These are phyloP conservation scores for Clarireedia paspali DNA, from an alignment of 2,329 filamentous ascomycete species.

Conservation along the genomic window DNA sequence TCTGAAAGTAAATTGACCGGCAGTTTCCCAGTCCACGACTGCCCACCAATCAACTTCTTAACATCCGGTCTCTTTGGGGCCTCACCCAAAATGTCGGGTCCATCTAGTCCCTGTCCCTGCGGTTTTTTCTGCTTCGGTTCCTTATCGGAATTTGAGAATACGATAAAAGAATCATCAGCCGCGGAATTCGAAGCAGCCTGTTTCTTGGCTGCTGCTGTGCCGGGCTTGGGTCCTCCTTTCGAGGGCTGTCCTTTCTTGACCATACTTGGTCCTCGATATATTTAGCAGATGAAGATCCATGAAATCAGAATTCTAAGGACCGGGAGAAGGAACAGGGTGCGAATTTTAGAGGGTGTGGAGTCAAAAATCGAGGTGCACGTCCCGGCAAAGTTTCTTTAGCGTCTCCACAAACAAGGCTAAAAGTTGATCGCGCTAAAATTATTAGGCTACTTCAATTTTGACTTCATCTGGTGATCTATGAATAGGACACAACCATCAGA, in stretches of 20 bases:
- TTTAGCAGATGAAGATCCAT: constrained; percentile 8
- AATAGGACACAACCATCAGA: neutral
- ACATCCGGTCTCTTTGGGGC: constrained; percentile 44
- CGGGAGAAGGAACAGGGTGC: neutral
- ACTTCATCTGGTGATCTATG: neutral
- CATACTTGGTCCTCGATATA: constrained; percentile 22
- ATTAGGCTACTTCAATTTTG: constrained; percentile 1
- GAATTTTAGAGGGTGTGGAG: neutral
- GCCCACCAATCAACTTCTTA: constrained; percentile 82
- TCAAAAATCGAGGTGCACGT: neutral
- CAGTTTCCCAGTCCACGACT: constrained; percentile 95
- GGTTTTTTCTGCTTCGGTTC: constrained; percentile 32
- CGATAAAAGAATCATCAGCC: constrained; percentile 45
- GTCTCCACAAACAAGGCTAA: constrained; percentile 5
- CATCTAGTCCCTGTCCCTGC: constrained; percentile 17
- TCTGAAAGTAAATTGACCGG: constrained; percentile 90
- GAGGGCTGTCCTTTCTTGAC: constrained; percentile 29
- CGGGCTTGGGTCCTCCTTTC: constrained; percentile 28
- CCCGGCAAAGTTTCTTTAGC: neutral
- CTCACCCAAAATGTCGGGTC: constrained; percentile 25
- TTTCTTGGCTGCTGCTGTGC: constrained; percentile 24
- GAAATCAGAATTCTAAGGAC: neutral
- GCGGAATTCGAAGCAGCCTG: constrained; percentile 19
- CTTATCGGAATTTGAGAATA: constrained; percentile 52
- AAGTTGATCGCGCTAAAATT: neutral